Percentiles rank a stretch among this genome's conserved stretches.
Conservation (phyloP, 108 stramenopile species). For the Fragilaria crotonensis region DNA sequence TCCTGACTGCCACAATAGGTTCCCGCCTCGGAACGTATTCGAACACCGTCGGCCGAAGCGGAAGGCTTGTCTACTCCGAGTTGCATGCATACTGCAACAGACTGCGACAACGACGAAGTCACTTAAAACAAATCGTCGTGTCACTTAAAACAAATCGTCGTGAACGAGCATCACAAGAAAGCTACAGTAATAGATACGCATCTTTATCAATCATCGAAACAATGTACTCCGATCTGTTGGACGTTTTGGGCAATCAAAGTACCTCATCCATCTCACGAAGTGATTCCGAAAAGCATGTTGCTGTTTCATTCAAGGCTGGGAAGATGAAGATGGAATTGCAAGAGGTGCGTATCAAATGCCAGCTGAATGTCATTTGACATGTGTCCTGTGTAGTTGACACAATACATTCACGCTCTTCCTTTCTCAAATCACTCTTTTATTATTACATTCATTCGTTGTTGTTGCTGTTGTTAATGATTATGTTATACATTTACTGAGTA, state of each 20-base stretch:
- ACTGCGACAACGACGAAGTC: too few relatives aligned
- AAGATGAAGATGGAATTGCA: conserved; percentile 47
- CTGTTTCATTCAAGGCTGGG: conserved; percentile 72
- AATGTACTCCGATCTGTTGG: conserved; percentile 58
- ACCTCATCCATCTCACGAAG: neutral
- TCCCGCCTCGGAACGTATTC: too few relatives aligned
- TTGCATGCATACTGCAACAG: too few relatives aligned
- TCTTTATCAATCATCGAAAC: too few relatives aligned
- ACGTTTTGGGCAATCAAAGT: conserved; percentile 25
- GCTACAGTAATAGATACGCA: too few relatives aligned
- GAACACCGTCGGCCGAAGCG: too few relatives aligned
- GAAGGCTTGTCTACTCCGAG: too few relatives aligned
- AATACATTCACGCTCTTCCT: neutral
- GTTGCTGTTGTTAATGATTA: neutral
- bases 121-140: too few relatives aligned
- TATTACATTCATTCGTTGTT: neutral
- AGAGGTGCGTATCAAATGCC: conserved; percentile 6
- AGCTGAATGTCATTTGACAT: neutral
- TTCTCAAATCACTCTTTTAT: neutral
- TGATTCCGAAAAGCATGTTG: conserved; percentile 16
- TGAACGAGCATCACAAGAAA: too few relatives aligned
- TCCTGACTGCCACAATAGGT: too few relatives aligned
- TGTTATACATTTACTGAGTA: too few relatives aligned
- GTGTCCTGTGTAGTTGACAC: neutral
- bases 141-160: too few relatives aligned